These are phyloP conservation scores for Hyphopichia fennica DNA, from an alignment of 1,139 yeast genomes.

Conservation along the genomic window DNA sequence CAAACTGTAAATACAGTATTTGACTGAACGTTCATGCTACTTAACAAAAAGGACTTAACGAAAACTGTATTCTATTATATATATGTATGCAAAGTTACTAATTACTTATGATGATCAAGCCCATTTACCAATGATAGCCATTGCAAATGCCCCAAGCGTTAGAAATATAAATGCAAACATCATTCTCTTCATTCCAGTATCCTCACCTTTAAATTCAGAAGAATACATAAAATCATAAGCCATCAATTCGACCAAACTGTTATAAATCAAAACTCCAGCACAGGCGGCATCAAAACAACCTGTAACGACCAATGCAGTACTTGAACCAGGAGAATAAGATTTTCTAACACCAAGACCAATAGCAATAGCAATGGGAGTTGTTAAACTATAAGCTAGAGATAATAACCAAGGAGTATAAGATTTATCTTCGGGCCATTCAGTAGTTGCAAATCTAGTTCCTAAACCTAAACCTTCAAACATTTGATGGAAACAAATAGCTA, in stretches of 20 bases:
- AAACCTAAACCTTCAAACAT: conserved; percentile 43
- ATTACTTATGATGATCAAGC: conserved; percentile 18
- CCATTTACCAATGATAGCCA: conserved; percentile 48
- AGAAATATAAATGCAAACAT: conserved; percentile 25
- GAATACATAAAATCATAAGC: conserved; percentile 38
- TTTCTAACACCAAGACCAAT: conserved; percentile 37
- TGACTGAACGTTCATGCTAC: too few relatives aligned
- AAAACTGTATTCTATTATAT: too few relatives aligned
- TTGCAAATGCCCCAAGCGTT: conserved; percentile 36
- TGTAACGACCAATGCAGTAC: conserved; percentile 32
- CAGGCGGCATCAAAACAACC: conserved; percentile 39
- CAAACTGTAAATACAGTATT: too few relatives aligned
- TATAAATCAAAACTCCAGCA: conserved; percentile 41
- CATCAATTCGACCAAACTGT: conserved; percentile 41
- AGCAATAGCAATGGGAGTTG: conserved; percentile 39
- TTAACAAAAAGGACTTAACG: too few relatives aligned
- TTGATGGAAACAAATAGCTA: conserved; percentile 42
- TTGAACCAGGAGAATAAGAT: conserved; percentile 33
- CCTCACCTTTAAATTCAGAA: conserved; percentile 21
- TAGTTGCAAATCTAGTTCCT: conserved; percentile 40
- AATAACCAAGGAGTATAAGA: conserved; percentile 35
- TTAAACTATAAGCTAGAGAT: conserved; percentile 29
- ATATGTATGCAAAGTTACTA: too few relatives aligned
- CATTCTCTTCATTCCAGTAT: conserved; percentile 14
- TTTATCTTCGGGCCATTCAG: conserved; percentile 33